These are phyloP conservation scores for Lepiota venenata DNA, from an alignment of 768 basidiomycete genomes.

Conservation along the genomic window DNA sequence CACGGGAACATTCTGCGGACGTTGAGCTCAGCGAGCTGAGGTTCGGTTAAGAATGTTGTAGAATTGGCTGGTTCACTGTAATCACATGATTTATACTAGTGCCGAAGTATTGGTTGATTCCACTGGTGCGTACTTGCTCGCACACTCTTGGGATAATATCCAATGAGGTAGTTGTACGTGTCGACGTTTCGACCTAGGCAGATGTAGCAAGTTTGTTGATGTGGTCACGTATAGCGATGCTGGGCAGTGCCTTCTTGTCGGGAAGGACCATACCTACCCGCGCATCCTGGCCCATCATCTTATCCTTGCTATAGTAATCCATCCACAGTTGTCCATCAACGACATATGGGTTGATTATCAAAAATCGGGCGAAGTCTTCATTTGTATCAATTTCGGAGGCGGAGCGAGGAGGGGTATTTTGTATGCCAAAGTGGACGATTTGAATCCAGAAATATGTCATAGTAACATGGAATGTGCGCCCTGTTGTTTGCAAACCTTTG, in stretches of 20 bases:
- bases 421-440: slow-evolving; percentile 44
- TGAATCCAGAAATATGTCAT: slow-evolving; percentile 55
- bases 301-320: slow-evolving; percentile 40
- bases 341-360: slow-evolving; percentile 38
- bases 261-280: slow-evolving; percentile 40
- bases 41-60: too few relatives aligned
- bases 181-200: too few relatives aligned
- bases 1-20: too few relatives aligned
- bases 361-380: slow-evolving; percentile 33
- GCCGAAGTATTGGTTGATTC: too few relatives aligned
- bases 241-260: slow-evolving; percentile 40
- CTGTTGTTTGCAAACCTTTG: slow-evolving; percentile 30
- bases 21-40: too few relatives aligned
- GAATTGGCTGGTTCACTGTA: too few relatives aligned
- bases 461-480: slow-evolving; percentile 38
- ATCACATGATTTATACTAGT: too few relatives aligned
- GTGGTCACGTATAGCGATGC: slow-evolving; percentile 31
- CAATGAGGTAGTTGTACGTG: too few relatives aligned
- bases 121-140: too few relatives aligned
- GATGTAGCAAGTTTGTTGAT: background rate
- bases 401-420: slow-evolving; percentile 25
- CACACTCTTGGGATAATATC: too few relatives aligned
- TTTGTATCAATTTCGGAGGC: background rate
- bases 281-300: slow-evolving; percentile 39
- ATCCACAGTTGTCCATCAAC: slow-evolving; percentile 38